Conservation (phyloP, 2,329 filamentous ascomycete species). For the Rutstroemia sp. region DNA sequence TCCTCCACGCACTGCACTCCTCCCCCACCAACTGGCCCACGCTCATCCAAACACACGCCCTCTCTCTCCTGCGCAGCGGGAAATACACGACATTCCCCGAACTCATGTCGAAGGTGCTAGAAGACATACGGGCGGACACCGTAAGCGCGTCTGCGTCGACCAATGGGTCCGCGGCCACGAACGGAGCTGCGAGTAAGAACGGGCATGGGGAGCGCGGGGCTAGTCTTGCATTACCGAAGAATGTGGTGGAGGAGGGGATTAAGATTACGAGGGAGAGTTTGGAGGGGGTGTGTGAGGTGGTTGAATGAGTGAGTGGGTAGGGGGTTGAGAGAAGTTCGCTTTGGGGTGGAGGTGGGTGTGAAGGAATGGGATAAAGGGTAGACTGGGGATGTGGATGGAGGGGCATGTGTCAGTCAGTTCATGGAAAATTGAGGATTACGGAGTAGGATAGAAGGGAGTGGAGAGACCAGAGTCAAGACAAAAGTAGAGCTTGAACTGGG, state of each 20-base stretch:
- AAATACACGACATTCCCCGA: slow-evolving; percentile 53
- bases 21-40: slow-evolving; percentile 57
- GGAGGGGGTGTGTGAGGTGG: slow-evolving; percentile 35
- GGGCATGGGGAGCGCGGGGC: slow-evolving; percentile 18
- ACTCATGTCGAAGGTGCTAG: slow-evolving; percentile 53
- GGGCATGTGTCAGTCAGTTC: neutral
- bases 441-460: neutral
- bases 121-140: slow-evolving; percentile 41
- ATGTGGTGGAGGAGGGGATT: slow-evolving; percentile 56
- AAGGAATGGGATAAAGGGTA: neutral
- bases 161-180: slow-evolving; percentile 16
- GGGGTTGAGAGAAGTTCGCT: neutral
- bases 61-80: slow-evolving; percentile 51
- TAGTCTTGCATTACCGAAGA: slow-evolving; percentile 48
- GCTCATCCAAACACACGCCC: slow-evolving; percentile 49
- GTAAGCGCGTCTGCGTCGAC: neutral
- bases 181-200: slow-evolving; percentile 1
- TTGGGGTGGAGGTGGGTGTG: neutral
- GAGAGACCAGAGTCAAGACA: too few relatives aligned
- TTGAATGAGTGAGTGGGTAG: slow-evolving; percentile 8
- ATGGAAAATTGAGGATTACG: neutral
- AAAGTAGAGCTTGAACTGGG: too few relatives aligned
- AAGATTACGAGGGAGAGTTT: slow-evolving; percentile 51
- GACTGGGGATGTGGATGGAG: neutral
- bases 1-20: slow-evolving; percentile 54